These are phyloP conservation scores for Selaginella tamariscina DNA, from an alignment of 75 land plant species.

Conservation along the genomic window DNA sequence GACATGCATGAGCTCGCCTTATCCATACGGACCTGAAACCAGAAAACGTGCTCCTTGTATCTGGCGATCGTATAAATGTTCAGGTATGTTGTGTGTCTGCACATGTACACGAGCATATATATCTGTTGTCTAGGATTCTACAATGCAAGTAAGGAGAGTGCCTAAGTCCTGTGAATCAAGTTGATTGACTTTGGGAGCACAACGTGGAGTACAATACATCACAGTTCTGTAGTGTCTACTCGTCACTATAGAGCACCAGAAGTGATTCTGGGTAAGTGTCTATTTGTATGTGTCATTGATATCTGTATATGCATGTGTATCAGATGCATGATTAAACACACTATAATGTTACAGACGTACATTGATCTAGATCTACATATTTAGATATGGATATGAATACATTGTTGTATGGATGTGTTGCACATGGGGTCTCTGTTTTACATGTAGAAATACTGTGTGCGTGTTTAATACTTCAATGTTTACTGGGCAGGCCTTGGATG, in stretches of 20 bases:
- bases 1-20: constrained; percentile 75
- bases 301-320: not conserved
- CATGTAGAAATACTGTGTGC: no score
- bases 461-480: not conserved
- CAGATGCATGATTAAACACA: not conserved
- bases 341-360: not conserved
- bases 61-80: constrained; percentile 50
- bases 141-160: constrained; percentile 15
- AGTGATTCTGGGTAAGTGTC: constrained; percentile 55
- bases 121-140: not conserved
- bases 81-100: no score
- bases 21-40: constrained; percentile 90
- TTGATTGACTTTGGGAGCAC: constrained; percentile 87
- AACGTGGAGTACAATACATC: constrained; percentile 54
- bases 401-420: not conserved
- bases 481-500: constrained; percentile 24
- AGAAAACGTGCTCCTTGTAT: constrained; percentile 77
- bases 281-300: not conserved
- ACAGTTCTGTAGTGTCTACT: constrained; percentile 59
- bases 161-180: constrained; percentile 66
- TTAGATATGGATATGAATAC: constrained; percentile 4
- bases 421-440: no score
- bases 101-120: not conserved
- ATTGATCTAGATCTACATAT: not conserved
- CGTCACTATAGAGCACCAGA: constrained; percentile 84